A percentile compares a stretch with the other conserved stretches of the same genome.
Evolutionary conservation across 768 basidiomycete genomes (phyloP).

Genomic region (Russula sp.): DNA sequence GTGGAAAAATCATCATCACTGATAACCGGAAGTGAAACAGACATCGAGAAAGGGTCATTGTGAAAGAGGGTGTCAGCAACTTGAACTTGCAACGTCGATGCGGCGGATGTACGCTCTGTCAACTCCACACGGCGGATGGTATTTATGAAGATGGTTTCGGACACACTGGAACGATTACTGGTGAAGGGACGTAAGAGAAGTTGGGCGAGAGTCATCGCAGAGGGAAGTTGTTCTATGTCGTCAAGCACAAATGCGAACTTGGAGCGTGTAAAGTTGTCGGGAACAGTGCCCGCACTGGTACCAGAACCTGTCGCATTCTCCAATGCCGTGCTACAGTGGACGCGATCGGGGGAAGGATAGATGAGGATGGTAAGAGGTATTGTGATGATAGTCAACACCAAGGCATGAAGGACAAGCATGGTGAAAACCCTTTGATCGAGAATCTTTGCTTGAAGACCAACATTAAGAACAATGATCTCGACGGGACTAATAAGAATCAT

Average conservation of each 20-base stretch:
- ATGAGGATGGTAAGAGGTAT: slow-evolving; percentile 75
- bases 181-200: slow-evolving; percentile 47
- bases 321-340: no score
- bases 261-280: slow-evolving; percentile 45
- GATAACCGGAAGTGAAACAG: slow-evolving; percentile 69
- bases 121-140: slow-evolving; percentile 87
- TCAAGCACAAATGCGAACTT: slow-evolving; percentile 73
- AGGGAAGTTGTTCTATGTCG: slow-evolving; percentile 72
- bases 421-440: slow-evolving; percentile 67
- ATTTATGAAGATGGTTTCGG: slow-evolving; percentile 46
- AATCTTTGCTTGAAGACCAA: slow-evolving; percentile 66
- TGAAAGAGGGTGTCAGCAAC: slow-evolving; percentile 62
- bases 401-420: slow-evolving; percentile 80
- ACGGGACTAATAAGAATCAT: slow-evolving; percentile 44
- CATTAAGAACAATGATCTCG: slow-evolving; percentile 88
- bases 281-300: no score
- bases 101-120: slow-evolving; percentile 80
- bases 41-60: slow-evolving; percentile 61
- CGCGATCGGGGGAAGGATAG: no score
- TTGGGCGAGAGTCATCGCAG: slow-evolving; percentile 76
- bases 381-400: slow-evolving; percentile 76
- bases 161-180: not conserved
- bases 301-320: no score
- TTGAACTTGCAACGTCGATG: slow-evolving; percentile 76
- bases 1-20: slow-evolving; percentile 65